Base-by-base conservation (phyloP, 768 basidiomycete species). In the Pulveroboletus frians region DNA sequence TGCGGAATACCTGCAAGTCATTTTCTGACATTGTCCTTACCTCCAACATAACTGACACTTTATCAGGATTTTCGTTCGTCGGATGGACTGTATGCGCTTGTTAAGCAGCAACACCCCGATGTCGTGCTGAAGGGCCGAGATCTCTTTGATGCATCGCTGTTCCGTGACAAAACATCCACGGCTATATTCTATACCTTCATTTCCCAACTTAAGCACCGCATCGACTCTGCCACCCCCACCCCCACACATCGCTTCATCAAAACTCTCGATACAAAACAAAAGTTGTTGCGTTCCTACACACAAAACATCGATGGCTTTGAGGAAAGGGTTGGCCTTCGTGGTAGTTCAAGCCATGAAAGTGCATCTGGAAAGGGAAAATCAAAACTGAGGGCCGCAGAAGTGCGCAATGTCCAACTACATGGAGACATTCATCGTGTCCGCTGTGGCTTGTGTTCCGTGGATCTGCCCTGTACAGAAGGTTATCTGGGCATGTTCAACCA, bases 231-330 rank as follows among this genome's bases (percentile, higher is more conserved):
- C n/a, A 65, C 78, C 26, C 93, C 93, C 1, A 83, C 92, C 1
- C 77, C 83, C 2, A 96, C 96, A 2, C 96, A 99, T 65, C 76
- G 74, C 45, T 96, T 99, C 67, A 82, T 99, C 50, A 83, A 85
- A 59, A 81, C 80, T 4, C 78, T 98, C 1, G 88, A 96, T 55
- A 67, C 77, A 14, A 92, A 90, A 67, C 84, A 84, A 43, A 93
- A 87, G 68, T 71, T 99, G 9, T 64, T 95, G 21, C 80, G 96
- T 50, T 88, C 85, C 11, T 99, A 97, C 67, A 97, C 96, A 1
- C 96, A 99, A 70, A 99, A 99, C 65, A 94, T 99, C 39, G 96
- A 99, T 68, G 95, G 92, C 10, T 71, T 99, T 11, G 96, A 99
- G 63, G 85, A 83, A 58, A 75, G 76, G 46, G 80, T 80, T 0